phyloP scores from a whole-genome alignment of 176 grass and related monocot species.

The bread wheat (Triticum aestivum) region DNA sequence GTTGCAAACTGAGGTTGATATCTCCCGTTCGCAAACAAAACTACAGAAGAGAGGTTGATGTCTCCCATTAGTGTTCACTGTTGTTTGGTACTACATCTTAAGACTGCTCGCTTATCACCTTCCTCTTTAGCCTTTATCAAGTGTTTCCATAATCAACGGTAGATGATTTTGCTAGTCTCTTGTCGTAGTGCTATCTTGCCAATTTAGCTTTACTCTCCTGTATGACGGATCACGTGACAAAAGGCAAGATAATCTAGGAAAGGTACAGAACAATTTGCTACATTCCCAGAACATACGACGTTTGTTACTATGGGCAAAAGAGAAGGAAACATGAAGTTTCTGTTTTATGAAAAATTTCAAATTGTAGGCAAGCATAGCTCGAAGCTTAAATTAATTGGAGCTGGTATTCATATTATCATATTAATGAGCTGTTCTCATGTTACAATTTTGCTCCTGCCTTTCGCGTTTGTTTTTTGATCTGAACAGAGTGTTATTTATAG shows the following conservation, averaged over 20 bases:
- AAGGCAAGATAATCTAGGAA: not conserved
- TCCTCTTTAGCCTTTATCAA: not conserved
- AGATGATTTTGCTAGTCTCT: not conserved
- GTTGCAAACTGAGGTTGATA: not conserved
- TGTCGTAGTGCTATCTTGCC: not conserved
- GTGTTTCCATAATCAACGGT: not conserved
- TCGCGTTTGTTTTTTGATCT: not conserved
- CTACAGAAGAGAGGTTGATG: not conserved
- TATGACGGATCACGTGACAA: not conserved
- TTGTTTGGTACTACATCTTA: not conserved
- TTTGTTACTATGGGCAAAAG: not conserved
- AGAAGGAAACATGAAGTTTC: not conserved
- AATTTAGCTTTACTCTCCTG: not conserved
- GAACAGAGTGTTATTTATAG: conserved; percentile 34
- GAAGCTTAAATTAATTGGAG: not conserved
- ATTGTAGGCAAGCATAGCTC: not conserved
- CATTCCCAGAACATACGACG: not conserved
- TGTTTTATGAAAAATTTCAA: not conserved
- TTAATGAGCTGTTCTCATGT: not conserved
- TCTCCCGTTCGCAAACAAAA: no score
- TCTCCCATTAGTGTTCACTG: not conserved
- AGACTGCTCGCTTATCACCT: not conserved
- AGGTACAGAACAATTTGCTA: not conserved
- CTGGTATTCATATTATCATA: conserved; percentile 8
- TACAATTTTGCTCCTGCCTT: not conserved